Evolutionary conservation across 2,329 filamentous ascomycete species (phyloP).

Genomic region (Cladosporium sp.): DNA sequence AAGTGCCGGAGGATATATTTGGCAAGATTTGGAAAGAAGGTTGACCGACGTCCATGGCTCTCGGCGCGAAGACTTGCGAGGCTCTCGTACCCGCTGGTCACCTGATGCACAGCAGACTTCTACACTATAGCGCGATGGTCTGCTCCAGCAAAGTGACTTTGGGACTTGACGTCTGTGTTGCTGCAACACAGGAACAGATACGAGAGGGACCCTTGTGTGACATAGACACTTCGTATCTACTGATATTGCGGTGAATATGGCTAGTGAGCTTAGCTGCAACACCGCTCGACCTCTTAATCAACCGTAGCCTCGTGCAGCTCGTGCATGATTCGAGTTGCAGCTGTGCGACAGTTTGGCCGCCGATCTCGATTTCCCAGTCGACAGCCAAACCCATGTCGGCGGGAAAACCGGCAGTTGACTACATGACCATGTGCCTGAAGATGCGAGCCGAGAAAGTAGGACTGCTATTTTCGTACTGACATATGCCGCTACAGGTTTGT

Average conservation of each 20-base stretch:
- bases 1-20: background rate
- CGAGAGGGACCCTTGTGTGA: background rate
- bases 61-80: background rate
- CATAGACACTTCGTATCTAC: background rate
- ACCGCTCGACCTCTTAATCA: background rate
- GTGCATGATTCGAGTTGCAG: constrained; percentile 4
- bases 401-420: background rate
- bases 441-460: background rate
- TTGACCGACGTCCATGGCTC: background rate
- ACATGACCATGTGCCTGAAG: background rate
- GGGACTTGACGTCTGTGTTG: background rate
- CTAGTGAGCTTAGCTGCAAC: background rate
- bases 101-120: background rate
- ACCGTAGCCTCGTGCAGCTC: background rate
- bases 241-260: background rate
- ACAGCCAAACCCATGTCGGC: background rate
- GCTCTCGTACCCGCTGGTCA: background rate
- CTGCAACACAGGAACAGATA: background rate
- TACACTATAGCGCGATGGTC: background rate
- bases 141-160: background rate
- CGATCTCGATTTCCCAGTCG: background rate
- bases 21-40: background rate
- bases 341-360: background rate
- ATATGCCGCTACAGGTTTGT: too few relatives aligned
- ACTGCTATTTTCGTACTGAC: too few relatives aligned